Evolutionary conservation across 2,329 filamentous ascomycete species (phyloP), one percentile per base, ranked within the genome.

Genomic region (Botryotinia convoluta): DNA sequence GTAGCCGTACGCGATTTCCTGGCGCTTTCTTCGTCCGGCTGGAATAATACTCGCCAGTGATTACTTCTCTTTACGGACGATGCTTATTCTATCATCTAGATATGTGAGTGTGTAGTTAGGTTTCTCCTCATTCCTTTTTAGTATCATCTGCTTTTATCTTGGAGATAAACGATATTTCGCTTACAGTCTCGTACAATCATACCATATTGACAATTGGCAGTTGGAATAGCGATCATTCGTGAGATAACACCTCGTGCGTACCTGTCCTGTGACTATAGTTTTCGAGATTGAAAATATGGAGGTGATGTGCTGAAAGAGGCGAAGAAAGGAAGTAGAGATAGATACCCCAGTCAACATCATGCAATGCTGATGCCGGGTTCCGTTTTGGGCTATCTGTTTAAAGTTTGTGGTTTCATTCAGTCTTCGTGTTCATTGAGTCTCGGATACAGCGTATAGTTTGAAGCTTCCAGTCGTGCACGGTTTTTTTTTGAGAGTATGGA

Each of bases 271-370:
- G 48, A n/a, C 48, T 51, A 0, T 51, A 18, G n/a, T 54, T 29
- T 54, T 54, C 0, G 14, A n/a, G 48, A n/a, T 51, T n/a, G 48
- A 14, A 18, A 54, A 29, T 18, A 3, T 16, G 51, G 14, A 54
- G 1, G 6, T 18, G n/a, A 29, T 54, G 6, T 9, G 5, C n/a
- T 29, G 1, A 18, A 14, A 54, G 51, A 29, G 51, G 51, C 3
- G 45, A 3, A 51, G 4, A 4, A 6, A 54, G 14, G n/a, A 51
- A n/a, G 48, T 14, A 14, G 26, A n/a, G 48, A n/a, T 51, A n/a
- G 10, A n/a, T 51, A 16, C 12, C 10, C 26, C 12, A 3, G 10
- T n/a, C 9, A n/a, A n/a, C 2, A 16, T n/a, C 1, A n/a, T 6
- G 26, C 4, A n/a, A n/a, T n/a, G 26, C 5, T 14, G 5, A 16